phyloP scores from a whole-genome alignment of 2,329 filamentous ascomycete species.

The Fusarium duplospermum region DNA sequence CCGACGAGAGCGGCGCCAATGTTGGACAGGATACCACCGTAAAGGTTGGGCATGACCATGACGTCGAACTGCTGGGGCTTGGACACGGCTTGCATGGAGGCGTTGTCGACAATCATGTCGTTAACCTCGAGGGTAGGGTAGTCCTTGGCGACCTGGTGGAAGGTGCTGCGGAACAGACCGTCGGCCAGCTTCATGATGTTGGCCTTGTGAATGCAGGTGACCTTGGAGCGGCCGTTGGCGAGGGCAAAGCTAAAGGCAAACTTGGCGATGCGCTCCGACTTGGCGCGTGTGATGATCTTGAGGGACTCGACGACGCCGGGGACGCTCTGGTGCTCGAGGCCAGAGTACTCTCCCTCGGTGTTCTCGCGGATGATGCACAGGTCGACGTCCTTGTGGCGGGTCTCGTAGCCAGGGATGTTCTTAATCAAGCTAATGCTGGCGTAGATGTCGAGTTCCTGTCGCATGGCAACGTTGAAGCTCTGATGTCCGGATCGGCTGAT shows the following conservation, averaged over 20 bases:
- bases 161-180: constrained; percentile 97
- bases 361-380: constrained; percentile 99
- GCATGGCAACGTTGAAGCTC: constrained; percentile 99
- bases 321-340: constrained; percentile 98
- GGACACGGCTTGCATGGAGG: constrained; percentile 98
- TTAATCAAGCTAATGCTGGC: constrained; percentile 98
- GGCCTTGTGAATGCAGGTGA: constrained; percentile 99
- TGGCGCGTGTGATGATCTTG: constrained; percentile 99
- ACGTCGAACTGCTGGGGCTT: constrained; percentile 98
- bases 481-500: constrained; percentile 97
- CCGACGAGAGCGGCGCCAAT: constrained; percentile 97
- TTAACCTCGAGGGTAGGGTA: constrained; percentile 96
- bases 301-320: constrained; percentile 97
- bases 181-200: constrained; percentile 99
- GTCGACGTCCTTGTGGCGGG: constrained; percentile 96
- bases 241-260: constrained; percentile 98
- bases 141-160: constrained; percentile 92
- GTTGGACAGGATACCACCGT: constrained; percentile 99
- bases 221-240: constrained; percentile 99
- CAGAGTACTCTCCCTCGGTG: constrained; percentile 99
- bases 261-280: constrained; percentile 99
- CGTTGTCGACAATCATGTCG: constrained; percentile 99
- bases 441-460: constrained; percentile 99
- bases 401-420: constrained; percentile 99
- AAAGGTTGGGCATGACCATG: constrained; percentile 99